Base-by-base conservation (phyloP, 163 green algal genomes). In the Trebouxia gelatinosa region DNA sequence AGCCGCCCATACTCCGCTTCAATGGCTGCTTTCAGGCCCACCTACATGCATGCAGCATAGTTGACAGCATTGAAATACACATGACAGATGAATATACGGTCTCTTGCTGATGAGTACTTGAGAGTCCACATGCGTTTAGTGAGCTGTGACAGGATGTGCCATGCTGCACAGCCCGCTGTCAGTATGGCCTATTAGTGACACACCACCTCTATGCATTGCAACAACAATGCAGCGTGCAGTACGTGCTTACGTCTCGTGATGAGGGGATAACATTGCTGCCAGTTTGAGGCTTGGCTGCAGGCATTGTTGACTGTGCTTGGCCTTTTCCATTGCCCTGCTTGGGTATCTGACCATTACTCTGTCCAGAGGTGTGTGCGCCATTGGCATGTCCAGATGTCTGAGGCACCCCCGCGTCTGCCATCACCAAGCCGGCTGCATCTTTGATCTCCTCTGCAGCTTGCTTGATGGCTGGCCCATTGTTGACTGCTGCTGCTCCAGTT, bases 1-100 rank as follows among this genome's bases (percentile, higher is more conserved):
- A 84, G 38, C 21, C 57, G 28, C 5, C 21, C 31, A 57, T 81
- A 84, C 57, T 84, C 79, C 5, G 48, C 16, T 26, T 54, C 46
- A 43, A 84, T 51, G 11, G 43, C 70, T 39, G 54, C 46, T 31
- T 79, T 51, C 26, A 84, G 80, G 5, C 57, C 75, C 5, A 51
- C 57, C 74, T 81, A 34, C 54, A 65, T n/a, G 31, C 16, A 35
- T 17, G 26, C 3, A 59, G 48, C 3, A 59, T 1, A 59, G 23
- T 23, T 28, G 48, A 29, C 3, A 29, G 19, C 48, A 59, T 19
- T 23, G 23, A 23, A 23, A 2, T 23, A 59, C 48, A 59, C 23
- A 59, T 3, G 23, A 32, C 32, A 21, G 28, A 1, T 17, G 13
- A 3, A 50, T 32, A 28, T 11, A 65, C 48, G 50, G 19, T 5